Base-by-base conservation (phyloP, 2,329 filamentous ascomycete species). In the Bipolaris oryzae region DNA sequence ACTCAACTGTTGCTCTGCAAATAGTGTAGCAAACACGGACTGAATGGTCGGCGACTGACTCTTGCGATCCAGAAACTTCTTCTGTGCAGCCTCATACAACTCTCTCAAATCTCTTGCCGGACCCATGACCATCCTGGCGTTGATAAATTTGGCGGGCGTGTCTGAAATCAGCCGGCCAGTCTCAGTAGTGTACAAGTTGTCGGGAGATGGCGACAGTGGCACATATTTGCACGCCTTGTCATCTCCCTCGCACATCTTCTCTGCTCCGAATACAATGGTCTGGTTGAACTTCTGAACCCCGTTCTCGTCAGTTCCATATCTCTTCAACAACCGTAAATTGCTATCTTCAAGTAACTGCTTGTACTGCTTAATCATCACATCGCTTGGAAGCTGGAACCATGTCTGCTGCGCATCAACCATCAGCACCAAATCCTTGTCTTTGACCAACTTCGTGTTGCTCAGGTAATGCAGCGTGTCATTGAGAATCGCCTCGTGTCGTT, bases 331-430 rank as follows among this genome's bases (percentile, higher is more conserved):
- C 23, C 81, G 79, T 31, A 74, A 71, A 60, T 89, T 85, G 25
- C 82, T 83, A 48, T 80, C 78, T n/a, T 78, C 75, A 16, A 84
- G 70, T 15, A 85, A 75, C 13, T 79, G 75, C 61, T 86, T 84
- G 71, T 89, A 90, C 41, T 87, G 81, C 61, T 82, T 76, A 23
- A 90, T 81, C 61, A 90, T 75, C 18, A 89, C 79, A 39, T 87
- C 83, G 2, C 85, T 82, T 0, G 87, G 86, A 2, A 90, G 77
- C 70, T 90, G 88, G 57, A 89, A 85, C 76, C 86, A 85, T 1
- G 86, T 79, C 56, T 89, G 85, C 69, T 85, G 82, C 1, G 84
- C 86, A 68, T 90, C 87, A 5, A 87, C 80, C 44, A 89, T 79
- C 55, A 89, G 74, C 7, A 89, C 81, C 25, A 91, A 73, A 68